Conservation (phyloP, 768 basidiomycete genomes). For the Termitomyces sp. region DNA sequence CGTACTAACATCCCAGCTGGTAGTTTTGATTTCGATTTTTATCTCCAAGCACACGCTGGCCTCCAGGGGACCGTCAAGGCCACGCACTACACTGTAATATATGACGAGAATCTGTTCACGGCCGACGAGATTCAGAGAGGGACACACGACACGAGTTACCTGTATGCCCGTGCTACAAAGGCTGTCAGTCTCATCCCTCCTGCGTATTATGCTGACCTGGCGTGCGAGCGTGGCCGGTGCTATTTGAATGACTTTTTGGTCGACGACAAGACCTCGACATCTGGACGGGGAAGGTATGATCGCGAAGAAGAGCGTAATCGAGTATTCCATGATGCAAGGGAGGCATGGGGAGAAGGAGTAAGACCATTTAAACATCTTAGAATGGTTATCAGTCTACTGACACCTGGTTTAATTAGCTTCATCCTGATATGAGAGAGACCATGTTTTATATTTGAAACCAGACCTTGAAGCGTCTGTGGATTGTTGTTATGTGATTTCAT, state of each 20-base stretch:
- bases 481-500: not conserved
- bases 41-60: slow-evolving; percentile 72
- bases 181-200: slow-evolving; percentile 79
- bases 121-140: slow-evolving; percentile 76
- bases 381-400: not conserved
- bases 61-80: slow-evolving; percentile 67
- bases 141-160: slow-evolving; percentile 63
- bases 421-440: slow-evolving; percentile 50
- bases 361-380: slow-evolving; percentile 17
- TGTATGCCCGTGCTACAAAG: slow-evolving; percentile 81
- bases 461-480: not conserved
- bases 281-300: slow-evolving; percentile 27
- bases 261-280: slow-evolving; percentile 41
- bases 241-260: slow-evolving; percentile 73
- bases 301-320: slow-evolving; percentile 33
- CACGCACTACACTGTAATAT: slow-evolving; percentile 77
- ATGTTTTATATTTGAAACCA: slow-evolving; percentile 71
- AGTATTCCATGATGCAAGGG: slow-evolving; percentile 42
- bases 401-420: slow-evolving; percentile 31
- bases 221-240: slow-evolving; percentile 74
- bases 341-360: slow-evolving; percentile 53
- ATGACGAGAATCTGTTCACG: slow-evolving; percentile 68
- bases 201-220: slow-evolving; percentile 80
- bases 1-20: slow-evolving; percentile 11
- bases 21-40: slow-evolving; percentile 64